phyloP scores from a whole-genome alignment of 202 grass and related monocot genomes.

The Miscanthus sacchariflorus region DNA sequence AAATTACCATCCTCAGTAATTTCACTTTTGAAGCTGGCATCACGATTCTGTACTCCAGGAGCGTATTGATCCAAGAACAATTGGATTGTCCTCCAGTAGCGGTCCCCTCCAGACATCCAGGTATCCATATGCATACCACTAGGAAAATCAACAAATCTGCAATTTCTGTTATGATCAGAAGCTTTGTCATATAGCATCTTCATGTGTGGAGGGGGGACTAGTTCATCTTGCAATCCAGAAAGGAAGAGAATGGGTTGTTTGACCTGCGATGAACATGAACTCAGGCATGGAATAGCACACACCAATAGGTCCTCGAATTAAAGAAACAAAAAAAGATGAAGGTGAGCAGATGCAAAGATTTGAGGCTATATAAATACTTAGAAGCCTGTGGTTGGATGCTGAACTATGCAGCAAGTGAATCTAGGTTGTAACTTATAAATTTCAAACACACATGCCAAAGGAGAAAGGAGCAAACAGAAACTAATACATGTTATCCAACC shows the following conservation, averaged over 20 bases:
- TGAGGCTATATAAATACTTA: not conserved
- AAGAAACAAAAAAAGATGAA: conserved; percentile 22
- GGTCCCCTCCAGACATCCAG: conserved; percentile 85
- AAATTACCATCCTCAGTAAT: conserved; percentile 67
- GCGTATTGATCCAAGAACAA: conserved; percentile 79
- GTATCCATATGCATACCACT: conserved; percentile 99
- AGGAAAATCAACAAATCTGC: conserved; percentile 96
- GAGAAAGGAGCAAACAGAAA: conserved; percentile 9
- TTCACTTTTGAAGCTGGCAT: conserved; percentile 58
- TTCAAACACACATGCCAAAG: conserved; percentile 5
- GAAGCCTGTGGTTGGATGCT: conserved; percentile 24
- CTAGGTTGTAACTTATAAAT: conserved; percentile 18
- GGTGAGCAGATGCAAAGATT: conserved; percentile 19
- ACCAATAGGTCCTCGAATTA: conserved; percentile 5
- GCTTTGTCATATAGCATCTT: conserved; percentile 79
- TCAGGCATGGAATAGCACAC: conserved; percentile 22
- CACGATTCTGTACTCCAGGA: conserved; percentile 54
- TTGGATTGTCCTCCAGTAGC: conserved; percentile 93
- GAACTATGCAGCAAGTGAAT: not conserved
- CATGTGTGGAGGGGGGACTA: conserved; percentile 94
- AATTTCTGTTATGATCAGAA: conserved; percentile 63
- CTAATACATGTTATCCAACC: not conserved
- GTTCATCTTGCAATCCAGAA: conserved; percentile 96
- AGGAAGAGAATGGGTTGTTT: conserved; percentile 93
- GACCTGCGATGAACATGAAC: conserved; percentile 59